Evolutionary conservation across 768 basidiomycete genomes (phyloP).

Genomic region (Paxillus involutus): DNA sequence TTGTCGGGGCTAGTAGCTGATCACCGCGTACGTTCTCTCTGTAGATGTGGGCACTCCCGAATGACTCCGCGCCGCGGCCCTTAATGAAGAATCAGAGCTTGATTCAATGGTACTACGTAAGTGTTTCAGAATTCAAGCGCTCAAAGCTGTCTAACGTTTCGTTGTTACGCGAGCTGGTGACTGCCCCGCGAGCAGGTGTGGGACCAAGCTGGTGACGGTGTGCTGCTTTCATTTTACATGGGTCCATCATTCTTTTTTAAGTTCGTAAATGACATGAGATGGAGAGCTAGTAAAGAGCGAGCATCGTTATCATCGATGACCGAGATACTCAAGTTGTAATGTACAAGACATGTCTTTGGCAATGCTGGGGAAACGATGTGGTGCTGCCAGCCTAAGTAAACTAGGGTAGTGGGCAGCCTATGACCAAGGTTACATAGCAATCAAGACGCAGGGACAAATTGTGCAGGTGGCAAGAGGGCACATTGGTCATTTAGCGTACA

Average conservation of each 20-base stretch:
- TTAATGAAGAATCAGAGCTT: no score
- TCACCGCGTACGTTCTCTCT: no score
- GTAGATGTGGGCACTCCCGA: no score
- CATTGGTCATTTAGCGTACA: slow-evolving; percentile 34
- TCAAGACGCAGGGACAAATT: slow-evolving; percentile 13
- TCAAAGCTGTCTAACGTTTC: no score
- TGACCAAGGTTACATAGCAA: slow-evolving; percentile 27
- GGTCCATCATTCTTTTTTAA: neutral
- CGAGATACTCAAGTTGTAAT: slow-evolving; percentile 16
- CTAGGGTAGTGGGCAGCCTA: slow-evolving; percentile 11
- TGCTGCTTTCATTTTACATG: neutral
- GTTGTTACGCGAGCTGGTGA: no score
- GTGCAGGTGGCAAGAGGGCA: slow-evolving; percentile 8
- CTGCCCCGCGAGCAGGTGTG: no score
- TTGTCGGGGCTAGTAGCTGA: no score
- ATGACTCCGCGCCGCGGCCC: no score
- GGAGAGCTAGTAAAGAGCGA: slow-evolving; percentile 3
- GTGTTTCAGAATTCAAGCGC: no score
- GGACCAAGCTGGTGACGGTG: no score
- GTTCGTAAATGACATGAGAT: neutral
- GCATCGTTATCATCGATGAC: slow-evolving; percentile 14
- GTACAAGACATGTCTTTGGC: slow-evolving; percentile 12
- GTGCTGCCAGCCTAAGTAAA: slow-evolving; percentile 18
- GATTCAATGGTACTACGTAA: no score
- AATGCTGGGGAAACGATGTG: slow-evolving; percentile 1